Evolutionary conservation across 2,329 filamentous ascomycete genomes (phyloP), one percentile per base, ranked within the genome.

Genomic region (Fusarium albidum): DNA sequence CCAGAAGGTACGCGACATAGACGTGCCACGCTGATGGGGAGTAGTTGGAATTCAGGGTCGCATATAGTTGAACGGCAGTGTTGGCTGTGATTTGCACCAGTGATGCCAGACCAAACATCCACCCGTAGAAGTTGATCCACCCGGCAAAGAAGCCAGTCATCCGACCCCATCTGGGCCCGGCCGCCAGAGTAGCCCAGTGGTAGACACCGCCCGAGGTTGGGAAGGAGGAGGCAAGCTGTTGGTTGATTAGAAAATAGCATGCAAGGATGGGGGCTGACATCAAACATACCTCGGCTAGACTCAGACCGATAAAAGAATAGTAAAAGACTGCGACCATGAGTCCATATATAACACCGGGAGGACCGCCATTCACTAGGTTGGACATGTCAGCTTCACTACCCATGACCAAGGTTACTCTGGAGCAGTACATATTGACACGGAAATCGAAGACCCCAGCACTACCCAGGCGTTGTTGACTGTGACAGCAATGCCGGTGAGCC

Each of bases 401-500:
- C 21, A 7, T 5, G 21, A 21, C 7, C 21, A 21, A 21, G 5
- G 21, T 21, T 21, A 7, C 7, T 7, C 4, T 5, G 1, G 8
- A 13, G 6, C 6, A 13, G 21, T 61, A 63, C 61, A 43, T 0
- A 67, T 45, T 0, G 65, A 68, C 2, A 67, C 55, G 1, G 65
- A 67, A 8, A 67, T 67, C 0, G 65, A 67, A 0, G 65, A 67
- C 0, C 65, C 63, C 0, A 67, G 45, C 2, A 68, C 65, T 0
- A 67, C 65, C 65, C 65, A 67, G 1, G 65, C 65, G 38, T 67
- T 67, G 29, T 67, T 67, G 27, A 67, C 65, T 0, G 65, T 67
- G 0, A 67, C 64, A 6, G 65, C 65, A 9, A 66, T 64, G 1
- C 65, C 65, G 1, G 65, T 67, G 1, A 67, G 57, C 0, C 65